These are phyloP conservation scores for Zoysia matrella DNA, from an alignment of 202 grass and related monocot species.

Conservation along the genomic window DNA sequence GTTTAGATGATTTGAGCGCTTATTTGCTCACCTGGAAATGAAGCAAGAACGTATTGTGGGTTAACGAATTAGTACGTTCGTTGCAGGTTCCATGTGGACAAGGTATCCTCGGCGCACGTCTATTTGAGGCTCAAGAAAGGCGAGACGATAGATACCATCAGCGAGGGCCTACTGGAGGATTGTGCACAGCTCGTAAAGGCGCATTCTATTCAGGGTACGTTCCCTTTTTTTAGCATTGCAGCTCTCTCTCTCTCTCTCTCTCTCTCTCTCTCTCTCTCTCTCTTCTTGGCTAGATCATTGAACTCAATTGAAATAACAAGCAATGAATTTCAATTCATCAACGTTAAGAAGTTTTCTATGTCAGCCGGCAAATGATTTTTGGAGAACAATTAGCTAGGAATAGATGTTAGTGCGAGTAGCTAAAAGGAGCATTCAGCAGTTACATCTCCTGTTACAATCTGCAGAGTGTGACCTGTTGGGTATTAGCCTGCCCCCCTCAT, in stretches of 20 bases:
- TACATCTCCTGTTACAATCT: background rate
- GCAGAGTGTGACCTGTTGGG: conserved; percentile 38
- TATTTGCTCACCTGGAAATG: background rate
- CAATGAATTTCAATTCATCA: too few relatives aligned
- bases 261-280: background rate
- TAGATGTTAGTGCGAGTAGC: too few relatives aligned
- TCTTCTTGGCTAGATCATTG: background rate
- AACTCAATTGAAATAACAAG: background rate
- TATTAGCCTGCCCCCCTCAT: conserved; percentile 16
- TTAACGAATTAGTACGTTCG: background rate
- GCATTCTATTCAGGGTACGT: conserved; percentile 89
- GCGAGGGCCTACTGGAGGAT: conserved; percentile 56
- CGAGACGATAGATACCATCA: conserved; percentile 78
- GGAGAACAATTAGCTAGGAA: too few relatives aligned
- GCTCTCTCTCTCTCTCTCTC: background rate
- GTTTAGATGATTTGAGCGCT: background rate
- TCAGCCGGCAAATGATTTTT: too few relatives aligned
- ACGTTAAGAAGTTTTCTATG: too few relatives aligned
- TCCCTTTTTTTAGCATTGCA: background rate
- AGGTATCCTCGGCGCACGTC: conserved; percentile 63
- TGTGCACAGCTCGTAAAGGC: conserved; percentile 65
- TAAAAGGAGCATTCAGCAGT: background rate
- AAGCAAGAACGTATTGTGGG: background rate
- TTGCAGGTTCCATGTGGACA: conserved; percentile 77
- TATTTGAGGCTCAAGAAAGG: conserved; percentile 92